Conservation (phyloP, 2,329 filamentous ascomycete species). For the Chaetomiaceae sp. region DNA sequence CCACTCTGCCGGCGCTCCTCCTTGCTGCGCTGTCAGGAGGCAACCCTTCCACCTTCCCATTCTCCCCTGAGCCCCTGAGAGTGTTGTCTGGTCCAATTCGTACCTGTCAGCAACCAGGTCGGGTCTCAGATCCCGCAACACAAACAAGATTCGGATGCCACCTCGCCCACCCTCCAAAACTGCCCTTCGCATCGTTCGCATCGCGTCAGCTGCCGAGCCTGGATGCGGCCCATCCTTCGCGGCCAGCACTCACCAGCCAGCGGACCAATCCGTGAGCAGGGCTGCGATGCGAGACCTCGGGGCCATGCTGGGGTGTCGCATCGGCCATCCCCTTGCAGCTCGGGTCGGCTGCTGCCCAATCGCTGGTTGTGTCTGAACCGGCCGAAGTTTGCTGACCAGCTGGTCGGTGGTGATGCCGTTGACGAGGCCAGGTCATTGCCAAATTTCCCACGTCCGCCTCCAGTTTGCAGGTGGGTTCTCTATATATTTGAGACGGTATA, state of each 20-base stretch:
- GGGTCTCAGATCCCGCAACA: not conserved
- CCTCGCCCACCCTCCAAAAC: not conserved
- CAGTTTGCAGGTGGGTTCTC: not conserved
- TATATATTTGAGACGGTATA: too few relatives aligned
- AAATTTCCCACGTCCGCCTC: not conserved
- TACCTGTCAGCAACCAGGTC: not conserved
- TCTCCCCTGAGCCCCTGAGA: not conserved
- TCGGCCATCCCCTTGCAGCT: not conserved
- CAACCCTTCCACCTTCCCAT: not conserved
- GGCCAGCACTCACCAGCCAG: not conserved
- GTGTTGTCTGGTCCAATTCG: too few relatives aligned
- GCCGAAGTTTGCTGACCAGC: not conserved
- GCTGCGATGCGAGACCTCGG: not conserved
- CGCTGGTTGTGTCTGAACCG: not conserved
- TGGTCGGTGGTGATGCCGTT: not conserved
- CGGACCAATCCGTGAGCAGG: constrained; percentile 2
- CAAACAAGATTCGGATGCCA: not conserved
- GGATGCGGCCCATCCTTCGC: not conserved
- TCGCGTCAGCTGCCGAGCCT: constrained; percentile 1
- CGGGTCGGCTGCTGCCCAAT: constrained; percentile 6
- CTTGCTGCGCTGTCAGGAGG: too few relatives aligned
- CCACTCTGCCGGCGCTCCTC: too few relatives aligned
- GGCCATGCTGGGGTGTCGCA: not conserved
- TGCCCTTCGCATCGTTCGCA: not conserved
- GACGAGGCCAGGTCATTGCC: not conserved